Evolutionary conservation across 345 rosid species (phyloP), one percentile per base, ranked within the genome.

Genomic region (Gossypium rotundifolium): DNA sequence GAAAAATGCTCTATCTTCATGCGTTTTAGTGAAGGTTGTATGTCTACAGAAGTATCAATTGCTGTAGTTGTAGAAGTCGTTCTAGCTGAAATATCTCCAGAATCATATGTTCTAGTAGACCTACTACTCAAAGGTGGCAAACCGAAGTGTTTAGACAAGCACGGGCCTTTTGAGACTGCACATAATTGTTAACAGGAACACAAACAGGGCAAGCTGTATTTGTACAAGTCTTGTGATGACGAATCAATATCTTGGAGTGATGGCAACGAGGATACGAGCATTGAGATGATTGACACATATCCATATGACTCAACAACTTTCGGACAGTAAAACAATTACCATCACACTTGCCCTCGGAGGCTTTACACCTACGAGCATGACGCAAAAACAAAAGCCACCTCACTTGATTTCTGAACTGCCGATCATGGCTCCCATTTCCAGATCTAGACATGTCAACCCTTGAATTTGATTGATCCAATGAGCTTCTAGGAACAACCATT

Each of bases 351-450:
- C 98, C 99, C 83, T 88, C 96, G 27, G 93, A 88, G 40, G 91
- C 86, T 72, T 88, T 73, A 82, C 99, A 95, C 71, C 80, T 74
- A 45, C 91, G 90, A 68, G 99, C 98, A 88, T 95, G 99, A 53
- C 88, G 83, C 79, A 95, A 77, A 80, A 93, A 87, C 82, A 95
- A 79, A 77, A 95, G 91, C 99, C 99, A 95, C 76, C 79, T 90
- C 80, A 82, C 87, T 79, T 95, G 99, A 76, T 87, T 84, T 72
- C 83, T 83, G 59, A 84, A 88, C 77, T 86, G 90, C 67, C 81
- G 25, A 55, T 91, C 91, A 46, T 75, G 87, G 74, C 79, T 84
- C 48, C 89, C 83, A 64, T 84, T 88, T 79, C 85, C 87, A 58
- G 81, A 81, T 81, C 81, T 89, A 79, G 68, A 82, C 65, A 83